These are phyloP conservation scores for Phytophthora chlamydospora DNA, from an alignment of 352 stramenopile species.

Conservation along the genomic window DNA sequence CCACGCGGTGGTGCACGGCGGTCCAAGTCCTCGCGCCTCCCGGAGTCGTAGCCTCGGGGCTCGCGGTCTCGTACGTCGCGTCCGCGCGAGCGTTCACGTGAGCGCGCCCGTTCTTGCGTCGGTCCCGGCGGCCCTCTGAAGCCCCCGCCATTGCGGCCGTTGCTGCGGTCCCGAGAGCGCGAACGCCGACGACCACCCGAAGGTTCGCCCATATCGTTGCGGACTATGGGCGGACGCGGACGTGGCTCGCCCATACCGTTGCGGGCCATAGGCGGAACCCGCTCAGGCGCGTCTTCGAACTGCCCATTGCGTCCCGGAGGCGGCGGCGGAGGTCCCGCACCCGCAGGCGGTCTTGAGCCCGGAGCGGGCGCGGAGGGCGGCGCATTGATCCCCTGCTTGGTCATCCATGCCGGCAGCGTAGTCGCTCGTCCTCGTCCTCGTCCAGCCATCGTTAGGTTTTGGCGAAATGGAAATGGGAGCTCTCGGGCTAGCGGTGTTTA, in stretches of 20 bases:
- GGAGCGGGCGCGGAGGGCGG: conserved; percentile 20
- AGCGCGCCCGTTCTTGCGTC: conserved; percentile 30
- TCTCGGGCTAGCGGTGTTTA: not conserved
- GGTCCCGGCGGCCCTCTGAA: conserved; percentile 18
- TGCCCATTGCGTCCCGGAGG: conserved; percentile 52
- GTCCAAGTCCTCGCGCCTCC: conserved; percentile 27
- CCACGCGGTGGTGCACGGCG: conserved; percentile 24
- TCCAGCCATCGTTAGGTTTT: conserved; percentile 60
- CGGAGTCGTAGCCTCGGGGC: conserved; percentile 10
- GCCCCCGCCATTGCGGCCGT: conserved; percentile 14
- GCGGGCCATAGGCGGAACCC: conserved; percentile 9
- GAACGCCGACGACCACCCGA: conserved; percentile 30
- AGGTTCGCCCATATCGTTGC: conserved; percentile 25
- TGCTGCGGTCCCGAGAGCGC: conserved; percentile 25
- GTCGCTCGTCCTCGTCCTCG: conserved; percentile 72
- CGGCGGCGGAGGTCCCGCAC: conserved; percentile 12
- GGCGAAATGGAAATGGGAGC: not conserved
- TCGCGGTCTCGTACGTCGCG: conserved; percentile 23
- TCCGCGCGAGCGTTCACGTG: conserved; percentile 24
- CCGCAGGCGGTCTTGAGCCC: conserved; percentile 7
- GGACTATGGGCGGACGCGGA: conserved; percentile 14
- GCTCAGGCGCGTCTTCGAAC: conserved; percentile 71
- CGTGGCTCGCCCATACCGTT: conserved; percentile 23
- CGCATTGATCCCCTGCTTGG: conserved; percentile 46
- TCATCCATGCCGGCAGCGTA: conserved; percentile 90